phyloP scores from a whole-genome alignment of 2,329 filamentous ascomycete genomes.

The Emericellopsis atlantica region DNA sequence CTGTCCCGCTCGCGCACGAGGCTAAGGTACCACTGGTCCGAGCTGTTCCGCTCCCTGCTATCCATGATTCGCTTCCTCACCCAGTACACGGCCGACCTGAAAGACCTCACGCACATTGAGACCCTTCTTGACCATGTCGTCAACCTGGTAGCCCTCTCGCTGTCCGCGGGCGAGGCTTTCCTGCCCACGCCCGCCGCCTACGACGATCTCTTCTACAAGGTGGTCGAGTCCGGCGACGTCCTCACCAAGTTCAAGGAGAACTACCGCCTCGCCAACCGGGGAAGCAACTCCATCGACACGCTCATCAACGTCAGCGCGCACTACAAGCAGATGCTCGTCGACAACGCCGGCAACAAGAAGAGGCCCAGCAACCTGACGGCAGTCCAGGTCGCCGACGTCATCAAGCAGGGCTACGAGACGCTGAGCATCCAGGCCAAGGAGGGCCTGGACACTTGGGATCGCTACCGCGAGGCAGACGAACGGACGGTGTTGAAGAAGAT shows the following conservation, averaged over 20 bases:
- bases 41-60: conserved; percentile 82
- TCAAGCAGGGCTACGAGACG: conserved; percentile 94
- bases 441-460: conserved; percentile 74
- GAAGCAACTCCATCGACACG: conserved; percentile 66
- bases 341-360: conserved; percentile 27
- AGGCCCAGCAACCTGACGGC: conserved; percentile 63
- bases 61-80: conserved; percentile 83
- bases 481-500: conserved; percentile 78
- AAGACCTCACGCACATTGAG: conserved; percentile 54
- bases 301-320: conserved; percentile 73
- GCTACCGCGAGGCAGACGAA: conserved; percentile 77
- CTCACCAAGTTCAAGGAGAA: conserved; percentile 71
- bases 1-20: conserved; percentile 73
- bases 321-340: conserved; percentile 71
- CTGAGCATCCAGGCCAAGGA: conserved; percentile 83
- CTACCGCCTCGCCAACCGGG: conserved; percentile 47
- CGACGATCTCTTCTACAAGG: conserved; percentile 96
- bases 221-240: conserved; percentile 81
- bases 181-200: conserved; percentile 78
- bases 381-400: conserved; percentile 75
- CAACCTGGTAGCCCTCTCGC: conserved; percentile 69
- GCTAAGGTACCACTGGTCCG: conserved; percentile 84
- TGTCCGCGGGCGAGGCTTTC: conserved; percentile 83
- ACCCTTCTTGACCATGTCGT: conserved; percentile 66
- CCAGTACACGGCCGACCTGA: conserved; percentile 71